phyloP scores from a whole-genome alignment of 2,329 filamentous ascomycete genomes.

The Aspergillus nomiae region DNA sequence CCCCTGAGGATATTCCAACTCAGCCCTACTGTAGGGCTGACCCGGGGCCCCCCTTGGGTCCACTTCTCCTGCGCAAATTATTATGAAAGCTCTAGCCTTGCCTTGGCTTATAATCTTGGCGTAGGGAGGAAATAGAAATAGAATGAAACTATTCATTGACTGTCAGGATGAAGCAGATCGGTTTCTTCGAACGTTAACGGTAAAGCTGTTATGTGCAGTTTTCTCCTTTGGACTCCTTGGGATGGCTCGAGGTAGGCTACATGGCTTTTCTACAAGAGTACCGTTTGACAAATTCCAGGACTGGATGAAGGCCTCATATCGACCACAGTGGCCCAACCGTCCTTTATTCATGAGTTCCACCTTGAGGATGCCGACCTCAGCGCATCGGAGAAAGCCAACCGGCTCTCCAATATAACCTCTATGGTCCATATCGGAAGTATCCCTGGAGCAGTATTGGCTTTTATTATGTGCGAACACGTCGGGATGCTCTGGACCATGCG shows the following conservation, averaged over 20 bases:
- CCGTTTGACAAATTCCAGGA: conserved; percentile 11
- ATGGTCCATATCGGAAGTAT: conserved; percentile 45
- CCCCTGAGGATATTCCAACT: background rate
- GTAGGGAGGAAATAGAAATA: background rate
- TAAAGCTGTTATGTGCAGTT: conserved; percentile 15
- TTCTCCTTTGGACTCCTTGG: conserved; percentile 19
- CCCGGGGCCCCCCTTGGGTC: background rate
- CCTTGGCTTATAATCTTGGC: background rate
- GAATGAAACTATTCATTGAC: background rate
- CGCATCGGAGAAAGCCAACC: conserved; percentile 29
- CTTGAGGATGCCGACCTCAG: conserved; percentile 11
- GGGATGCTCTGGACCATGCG: conserved; percentile 29
- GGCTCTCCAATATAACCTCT: conserved; percentile 40
- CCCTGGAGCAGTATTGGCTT: conserved; percentile 36
- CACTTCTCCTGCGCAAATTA: background rate
- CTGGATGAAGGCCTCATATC: conserved; percentile 26
- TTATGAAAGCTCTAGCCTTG: background rate
- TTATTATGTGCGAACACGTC: conserved; percentile 29
- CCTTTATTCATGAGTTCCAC: conserved; percentile 20
- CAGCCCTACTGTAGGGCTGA: conserved; percentile 4
- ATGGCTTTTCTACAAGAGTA: background rate
- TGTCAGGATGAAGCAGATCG: conserved; percentile 1
- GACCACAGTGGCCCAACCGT: conserved; percentile 22
- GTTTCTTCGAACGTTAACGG: background rate
- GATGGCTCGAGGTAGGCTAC: conserved; percentile 16